Evolutionary conservation across 352 stramenopile genomes (phyloP).

Genomic region (Phytophthora colocasiae): DNA sequence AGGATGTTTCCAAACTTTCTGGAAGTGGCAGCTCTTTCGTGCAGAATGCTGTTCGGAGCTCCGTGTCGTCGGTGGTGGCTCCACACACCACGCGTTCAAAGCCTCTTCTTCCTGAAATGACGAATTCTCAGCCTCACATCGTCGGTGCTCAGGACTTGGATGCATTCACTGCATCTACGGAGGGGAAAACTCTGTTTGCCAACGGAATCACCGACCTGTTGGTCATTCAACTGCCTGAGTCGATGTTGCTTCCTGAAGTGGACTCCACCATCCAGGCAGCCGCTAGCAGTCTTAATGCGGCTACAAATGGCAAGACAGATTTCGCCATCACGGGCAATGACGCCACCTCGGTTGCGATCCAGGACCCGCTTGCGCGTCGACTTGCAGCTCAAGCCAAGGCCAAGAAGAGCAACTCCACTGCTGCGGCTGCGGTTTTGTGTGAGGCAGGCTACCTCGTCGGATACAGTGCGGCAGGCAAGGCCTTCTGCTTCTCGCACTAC

Average conservation of each 20-base stretch:
- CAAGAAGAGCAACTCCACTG: slow-evolving; percentile 24
- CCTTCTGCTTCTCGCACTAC: slow-evolving; percentile 89
- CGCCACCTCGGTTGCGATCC: slow-evolving; percentile 32
- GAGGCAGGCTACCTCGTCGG: slow-evolving; percentile 71
- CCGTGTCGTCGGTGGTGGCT: slow-evolving; percentile 71
- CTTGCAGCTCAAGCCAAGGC: slow-evolving; percentile 41
- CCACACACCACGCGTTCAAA: slow-evolving; percentile 71
- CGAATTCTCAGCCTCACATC: slow-evolving; percentile 32
- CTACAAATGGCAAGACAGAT: slow-evolving; percentile 47
- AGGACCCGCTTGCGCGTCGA: slow-evolving; percentile 36
- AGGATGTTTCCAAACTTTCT: slow-evolving; percentile 56
- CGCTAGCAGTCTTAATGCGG: slow-evolving; percentile 37
- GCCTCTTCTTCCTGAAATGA: slow-evolving; percentile 44
- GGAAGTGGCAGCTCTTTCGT: slow-evolving; percentile 46
- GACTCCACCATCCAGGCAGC: slow-evolving; percentile 59
- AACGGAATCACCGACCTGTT: slow-evolving; percentile 71
- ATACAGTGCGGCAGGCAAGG: slow-evolving; percentile 54
- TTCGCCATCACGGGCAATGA: slow-evolving; percentile 76
- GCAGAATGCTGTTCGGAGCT: slow-evolving; percentile 48
- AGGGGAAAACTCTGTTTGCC: slow-evolving; percentile 43
- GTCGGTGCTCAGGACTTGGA: slow-evolving; percentile 29
- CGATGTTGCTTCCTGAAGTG: slow-evolving; percentile 39
- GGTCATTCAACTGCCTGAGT: slow-evolving; percentile 58
- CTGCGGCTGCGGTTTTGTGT: slow-evolving; percentile 52
- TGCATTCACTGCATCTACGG: slow-evolving; percentile 41